A percentile compares a stretch with the other conserved stretches of the same genome.
phyloP scores from a whole-genome alignment of 345 rosid species.

The Cardamine chenopodiifolia region DNA sequence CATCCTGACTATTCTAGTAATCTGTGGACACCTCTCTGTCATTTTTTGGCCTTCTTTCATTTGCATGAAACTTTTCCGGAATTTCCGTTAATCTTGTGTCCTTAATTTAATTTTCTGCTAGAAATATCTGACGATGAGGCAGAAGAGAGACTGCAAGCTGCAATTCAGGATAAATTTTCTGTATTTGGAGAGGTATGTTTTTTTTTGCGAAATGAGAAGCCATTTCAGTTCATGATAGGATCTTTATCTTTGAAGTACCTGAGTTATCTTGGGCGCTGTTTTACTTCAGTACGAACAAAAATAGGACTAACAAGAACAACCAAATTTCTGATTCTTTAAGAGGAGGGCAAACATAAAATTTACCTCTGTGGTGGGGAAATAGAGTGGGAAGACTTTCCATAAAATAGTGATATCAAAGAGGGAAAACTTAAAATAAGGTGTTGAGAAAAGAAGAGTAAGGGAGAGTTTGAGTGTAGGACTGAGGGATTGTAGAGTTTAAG shows the following conservation, averaged over 20 bases:
- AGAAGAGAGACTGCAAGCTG: constrained; percentile 90
- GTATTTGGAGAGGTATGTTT: constrained; percentile 92
- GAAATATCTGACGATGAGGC: constrained; percentile 99
- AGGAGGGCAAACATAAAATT: background rate
- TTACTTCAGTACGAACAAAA: constrained; percentile 17
- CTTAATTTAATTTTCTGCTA: constrained; percentile 44
- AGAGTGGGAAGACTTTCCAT: constrained; percentile 24
- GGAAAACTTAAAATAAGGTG: constrained; percentile 3
- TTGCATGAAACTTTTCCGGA: background rate
- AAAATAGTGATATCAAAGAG: constrained; percentile 5
- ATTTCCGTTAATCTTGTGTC: constrained; percentile 23
- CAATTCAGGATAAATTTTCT: constrained; percentile 95
- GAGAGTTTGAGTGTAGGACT: constrained; percentile 10
- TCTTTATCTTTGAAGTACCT: constrained; percentile 28
- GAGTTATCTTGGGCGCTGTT: constrained; percentile 22
- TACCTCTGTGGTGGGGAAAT: constrained; percentile 1
- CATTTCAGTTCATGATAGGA: constrained; percentile 10
- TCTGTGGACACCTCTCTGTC: background rate
- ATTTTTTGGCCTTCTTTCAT: constrained; percentile 11
- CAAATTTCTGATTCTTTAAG: constrained; percentile 19
- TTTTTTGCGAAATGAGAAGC: constrained; percentile 23
- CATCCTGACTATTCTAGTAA: constrained; percentile 7
- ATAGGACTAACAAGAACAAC: constrained; percentile 23
- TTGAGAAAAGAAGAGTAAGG: constrained; percentile 12
- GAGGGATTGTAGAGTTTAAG: constrained; percentile 13